Conservation (phyloP, 2,329 filamentous ascomycete species). For the Trichoderma sp. region DNA sequence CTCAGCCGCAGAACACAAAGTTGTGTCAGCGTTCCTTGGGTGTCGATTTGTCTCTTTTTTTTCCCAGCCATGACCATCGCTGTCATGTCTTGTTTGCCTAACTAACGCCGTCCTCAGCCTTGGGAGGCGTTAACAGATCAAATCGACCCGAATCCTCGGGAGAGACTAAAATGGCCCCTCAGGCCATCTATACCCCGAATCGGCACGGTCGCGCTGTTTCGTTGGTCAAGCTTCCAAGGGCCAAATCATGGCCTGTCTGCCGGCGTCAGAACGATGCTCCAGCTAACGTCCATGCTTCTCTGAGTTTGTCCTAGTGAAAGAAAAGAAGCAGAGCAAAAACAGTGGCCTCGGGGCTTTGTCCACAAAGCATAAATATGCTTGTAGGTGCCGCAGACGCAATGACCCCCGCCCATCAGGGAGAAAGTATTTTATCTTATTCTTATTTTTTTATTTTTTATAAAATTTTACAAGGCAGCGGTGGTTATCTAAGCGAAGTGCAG, state of each 20-base stretch:
- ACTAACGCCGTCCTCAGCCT: background rate
- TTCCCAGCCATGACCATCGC: background rate
- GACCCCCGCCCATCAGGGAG: background rate
- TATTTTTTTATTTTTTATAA: background rate
- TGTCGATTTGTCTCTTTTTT: background rate
- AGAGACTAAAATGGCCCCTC: constrained; percentile 36
- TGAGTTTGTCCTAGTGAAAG: constrained; percentile 12
- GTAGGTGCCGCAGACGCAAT: background rate
- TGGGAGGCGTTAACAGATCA: constrained; percentile 34
- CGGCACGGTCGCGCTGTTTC: constrained; percentile 28
- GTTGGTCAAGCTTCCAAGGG: constrained; percentile 14
- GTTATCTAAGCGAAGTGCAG: background rate
- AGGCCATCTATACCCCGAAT: constrained; percentile 19
- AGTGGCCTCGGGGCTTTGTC: background rate
- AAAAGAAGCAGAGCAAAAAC: background rate
- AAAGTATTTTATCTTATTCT: background rate
- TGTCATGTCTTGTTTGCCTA: background rate
- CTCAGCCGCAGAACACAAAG: constrained; percentile 1
- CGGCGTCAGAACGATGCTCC: constrained; percentile 16
- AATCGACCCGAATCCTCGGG: constrained; percentile 39
- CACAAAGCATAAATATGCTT: background rate
- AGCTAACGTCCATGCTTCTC: constrained; percentile 17
- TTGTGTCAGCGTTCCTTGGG: background rate
- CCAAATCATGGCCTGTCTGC: constrained; percentile 17
- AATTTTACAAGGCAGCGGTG: background rate